Base-by-base conservation (phyloP, 495 filamentous ascomycete species). In the Neurospora discreta region DNA sequence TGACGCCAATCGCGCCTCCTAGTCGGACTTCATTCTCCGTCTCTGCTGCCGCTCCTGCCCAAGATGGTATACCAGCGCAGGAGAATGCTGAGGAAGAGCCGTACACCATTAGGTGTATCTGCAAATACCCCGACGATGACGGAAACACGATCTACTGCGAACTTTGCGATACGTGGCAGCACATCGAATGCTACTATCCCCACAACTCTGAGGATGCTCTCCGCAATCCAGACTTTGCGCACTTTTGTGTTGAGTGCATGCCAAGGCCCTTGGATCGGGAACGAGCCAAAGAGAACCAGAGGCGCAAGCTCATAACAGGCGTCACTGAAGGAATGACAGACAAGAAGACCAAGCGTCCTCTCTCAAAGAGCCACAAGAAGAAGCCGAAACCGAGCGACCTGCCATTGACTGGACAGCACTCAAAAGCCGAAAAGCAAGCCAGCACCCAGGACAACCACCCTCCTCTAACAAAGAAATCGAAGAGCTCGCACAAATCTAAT, bases 81-180 rank as follows among this genome's bases (percentile, higher is more conserved):
- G 79, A 83, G 80, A 76, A 85, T 74, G 83, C 86, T 78, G 93
- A 94, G 74, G 92, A 96, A 81, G 93, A 97, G 79, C 92, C 92
- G 65, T 97, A 95, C 80, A 95, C 91, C 76, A 99, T 99, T 85
- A 96, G 94, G 85, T 99, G 95, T 87, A 94, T 98, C 75, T 99
- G 95, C 83, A 87, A 89, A 77, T 98, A 89, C 79, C 75, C 88
- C 77, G 94, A 97, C 84, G 95, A 98, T 86, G 95, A 99, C 85
- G 95, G 96, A 77, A 93, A 91, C 80, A 99, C 96, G 71, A 95
- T 99, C 71, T 92, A 91, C 82, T 99, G 95, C 86, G 95, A 99
- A 79, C 84, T 83, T 71, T 99, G 95, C 83, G 91, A 97, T 78
- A 96, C 93, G 58, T 99, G 95, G 95, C 95, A 99, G 81, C 95